Conservation (phyloP, 2,329 filamentous ascomycete genomes). For the Beauveria scarabaeidicola region DNA sequence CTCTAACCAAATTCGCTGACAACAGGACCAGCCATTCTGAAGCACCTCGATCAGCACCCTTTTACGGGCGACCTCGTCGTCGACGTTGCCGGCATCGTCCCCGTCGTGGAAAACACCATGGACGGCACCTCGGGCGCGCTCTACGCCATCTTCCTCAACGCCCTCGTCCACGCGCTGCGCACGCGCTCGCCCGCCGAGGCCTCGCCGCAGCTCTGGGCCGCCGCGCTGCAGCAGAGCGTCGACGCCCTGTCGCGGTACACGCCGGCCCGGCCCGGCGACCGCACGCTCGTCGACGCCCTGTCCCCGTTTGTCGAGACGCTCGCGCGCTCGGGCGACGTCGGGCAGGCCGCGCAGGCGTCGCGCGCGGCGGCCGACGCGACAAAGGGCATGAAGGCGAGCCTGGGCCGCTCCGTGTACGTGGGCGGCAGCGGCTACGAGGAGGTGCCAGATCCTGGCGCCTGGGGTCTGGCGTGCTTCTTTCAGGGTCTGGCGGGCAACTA, state of each 20-base stretch:
- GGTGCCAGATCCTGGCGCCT: slow-evolving; percentile 59
- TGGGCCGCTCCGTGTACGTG: slow-evolving; percentile 50
- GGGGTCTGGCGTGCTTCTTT: slow-evolving; percentile 71
- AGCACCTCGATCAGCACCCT: slow-evolving; percentile 36
- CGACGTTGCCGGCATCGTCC: slow-evolving; percentile 44
- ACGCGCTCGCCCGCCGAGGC: slow-evolving; percentile 30
- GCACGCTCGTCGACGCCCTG: slow-evolving; percentile 84
- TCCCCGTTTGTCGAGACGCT: slow-evolving; percentile 77
- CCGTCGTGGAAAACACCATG: slow-evolving; percentile 49
- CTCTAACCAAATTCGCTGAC: slow-evolving; percentile 14
- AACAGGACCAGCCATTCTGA: slow-evolving; percentile 37
- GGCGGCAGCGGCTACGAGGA: slow-evolving; percentile 37
- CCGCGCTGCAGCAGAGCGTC: slow-evolving; percentile 63
- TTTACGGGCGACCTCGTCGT: slow-evolving; percentile 44
- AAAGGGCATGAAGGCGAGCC: slow-evolving; percentile 82
- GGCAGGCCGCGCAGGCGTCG: slow-evolving; percentile 67
- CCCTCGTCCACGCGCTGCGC: slow-evolving; percentile 59
- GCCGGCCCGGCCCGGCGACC: slow-evolving; percentile 78
- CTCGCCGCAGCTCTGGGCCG: slow-evolving; percentile 39
- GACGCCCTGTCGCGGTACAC: slow-evolving; percentile 73
- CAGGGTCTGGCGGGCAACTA: slow-evolving; percentile 54
- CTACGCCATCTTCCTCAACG: slow-evolving; percentile 81
- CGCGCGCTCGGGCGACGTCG: slow-evolving; percentile 53
- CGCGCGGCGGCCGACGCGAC: slow-evolving; percentile 71
- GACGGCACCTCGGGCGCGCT: slow-evolving; percentile 54